Conservation (phyloP, 2,329 filamentous ascomycete genomes). For the Ophiostoma australiae region DNA sequence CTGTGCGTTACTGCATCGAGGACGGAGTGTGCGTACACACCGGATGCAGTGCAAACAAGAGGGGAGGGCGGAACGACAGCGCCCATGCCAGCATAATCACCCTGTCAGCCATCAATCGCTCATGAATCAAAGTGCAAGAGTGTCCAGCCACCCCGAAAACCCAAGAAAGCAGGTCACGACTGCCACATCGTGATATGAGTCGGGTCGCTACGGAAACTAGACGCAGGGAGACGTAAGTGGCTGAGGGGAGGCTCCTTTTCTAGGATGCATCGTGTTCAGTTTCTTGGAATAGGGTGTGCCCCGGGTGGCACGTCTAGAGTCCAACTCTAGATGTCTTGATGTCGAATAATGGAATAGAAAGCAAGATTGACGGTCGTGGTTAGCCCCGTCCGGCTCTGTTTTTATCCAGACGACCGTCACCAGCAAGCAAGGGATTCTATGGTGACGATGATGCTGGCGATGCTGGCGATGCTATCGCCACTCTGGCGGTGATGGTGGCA, state of each 20-base stretch:
- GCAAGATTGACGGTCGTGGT: background rate
- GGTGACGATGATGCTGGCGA: background rate
- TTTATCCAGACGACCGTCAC: background rate
- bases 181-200: background rate
- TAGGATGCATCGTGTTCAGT: background rate
- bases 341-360: background rate
- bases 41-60: background rate
- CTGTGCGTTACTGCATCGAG: background rate
- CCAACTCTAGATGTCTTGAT: background rate
- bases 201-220: background rate
- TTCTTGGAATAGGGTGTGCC: slow-evolving; percentile 4
- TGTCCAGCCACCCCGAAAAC: background rate
- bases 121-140: too few species aligned
- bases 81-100: too few species aligned
- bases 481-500: background rate
- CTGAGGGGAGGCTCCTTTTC: background rate
- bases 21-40: background rate
- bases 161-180: background rate
- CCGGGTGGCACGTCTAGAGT: background rate
- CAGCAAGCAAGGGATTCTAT: background rate
- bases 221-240: background rate
- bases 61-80: background rate
- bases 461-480: background rate
- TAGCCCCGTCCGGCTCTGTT: background rate
- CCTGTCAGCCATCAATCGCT: too few species aligned